Evolutionary conservation across 2,329 filamentous ascomycete species (phyloP), one percentile per base, ranked within the genome.

Genomic region (Ilyonectria mors-panacis): DNA sequence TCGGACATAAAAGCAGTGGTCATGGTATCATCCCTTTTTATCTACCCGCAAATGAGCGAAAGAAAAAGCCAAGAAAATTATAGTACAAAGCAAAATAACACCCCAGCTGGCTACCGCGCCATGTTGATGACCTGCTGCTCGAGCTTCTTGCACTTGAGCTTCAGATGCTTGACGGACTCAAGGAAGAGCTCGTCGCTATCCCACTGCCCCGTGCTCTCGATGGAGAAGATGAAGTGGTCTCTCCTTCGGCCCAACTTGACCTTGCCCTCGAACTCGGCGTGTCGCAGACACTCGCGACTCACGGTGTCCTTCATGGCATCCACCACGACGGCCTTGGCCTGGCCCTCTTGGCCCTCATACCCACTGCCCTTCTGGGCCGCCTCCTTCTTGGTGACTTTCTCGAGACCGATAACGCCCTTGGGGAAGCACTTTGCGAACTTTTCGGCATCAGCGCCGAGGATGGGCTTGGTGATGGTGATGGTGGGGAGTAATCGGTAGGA

Each of bases 191-290:
- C 91, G 76, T 98, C 95, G 78, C 94, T 97, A 66, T 96, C 92
- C 85, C 94, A 97, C 83, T 99, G 96, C 6, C 96, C 97, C 0
- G 94, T 92, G 85, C 95, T 98, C 86, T 99, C 96, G 39, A 99
- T 88, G 61, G 91, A 92, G 86, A 96, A 99, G 81, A 99, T 98
- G 81, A 99, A 99, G 84, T 99, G 97, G 80, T 99, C 96, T 71
- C 94, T 87, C 75, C 94, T 86, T 61, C 97, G 88, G 48, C 96
- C 96, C 35, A 99, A 89, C 85, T 94, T 95, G 70, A 99, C 96
- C 85, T 98, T 99, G 78, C 91, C 93, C 82, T 96, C 90, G 83
- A 99, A 98, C 83, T 98, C 96, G 28, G 91, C 87, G 79, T 99
- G 95, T 56, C 96, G 90, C 78, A 99, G 82, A 77, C 93, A 96